A percentile compares a stretch with the other conserved stretches of the same genome.
phyloP scores from a whole-genome alignment of 2,329 filamentous ascomycete genomes.

The Penicillium freii region DNA sequence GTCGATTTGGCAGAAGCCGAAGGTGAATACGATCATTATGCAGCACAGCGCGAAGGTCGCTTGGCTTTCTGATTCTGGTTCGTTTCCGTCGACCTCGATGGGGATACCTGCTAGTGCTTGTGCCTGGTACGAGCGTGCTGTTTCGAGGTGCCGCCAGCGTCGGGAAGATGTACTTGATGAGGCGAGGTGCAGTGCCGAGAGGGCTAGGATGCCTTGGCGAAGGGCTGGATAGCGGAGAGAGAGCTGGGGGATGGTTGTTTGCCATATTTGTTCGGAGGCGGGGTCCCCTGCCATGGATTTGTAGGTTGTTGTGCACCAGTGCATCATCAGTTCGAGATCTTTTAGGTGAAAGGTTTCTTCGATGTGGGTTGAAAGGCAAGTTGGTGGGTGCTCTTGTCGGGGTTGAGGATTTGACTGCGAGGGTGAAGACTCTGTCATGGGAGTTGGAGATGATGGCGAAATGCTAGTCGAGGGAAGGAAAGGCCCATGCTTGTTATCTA shows the following conservation, averaged over 20 bases:
- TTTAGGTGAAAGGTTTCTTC: conserved; percentile 23
- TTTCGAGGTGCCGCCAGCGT: conserved; percentile 25
- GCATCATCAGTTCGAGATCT: conserved; percentile 37
- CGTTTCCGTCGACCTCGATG: conserved; percentile 13
- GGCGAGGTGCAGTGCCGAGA: conserved; percentile 36
- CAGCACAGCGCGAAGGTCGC: conserved; percentile 37
- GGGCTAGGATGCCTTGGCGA: conserved; percentile 37
- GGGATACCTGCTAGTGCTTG: conserved; percentile 28
- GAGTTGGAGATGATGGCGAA: background rate
- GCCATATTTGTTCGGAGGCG: conserved; percentile 31
- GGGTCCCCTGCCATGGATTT: conserved; percentile 29
- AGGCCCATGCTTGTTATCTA: conserved; percentile 15
- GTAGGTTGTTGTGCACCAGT: conserved; percentile 38
- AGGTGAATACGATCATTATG: conserved; percentile 37
- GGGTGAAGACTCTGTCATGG: background rate
- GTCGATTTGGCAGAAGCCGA: conserved; percentile 30
- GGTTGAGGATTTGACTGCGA: background rate
- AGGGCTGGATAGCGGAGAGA: conserved; percentile 31
- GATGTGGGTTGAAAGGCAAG: background rate
- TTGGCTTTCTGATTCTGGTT: conserved; percentile 33
- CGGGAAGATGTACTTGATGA: conserved; percentile 14
- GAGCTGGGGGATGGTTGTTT: conserved; percentile 31
- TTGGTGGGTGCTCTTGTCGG: background rate
- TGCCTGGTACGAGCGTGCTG: conserved; percentile 31
- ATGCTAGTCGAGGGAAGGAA: conserved; percentile 2